These are phyloP conservation scores for Neopestalotiopsis clavispora DNA, from an alignment of 2,329 filamentous ascomycete genomes.

Conservation along the genomic window DNA sequence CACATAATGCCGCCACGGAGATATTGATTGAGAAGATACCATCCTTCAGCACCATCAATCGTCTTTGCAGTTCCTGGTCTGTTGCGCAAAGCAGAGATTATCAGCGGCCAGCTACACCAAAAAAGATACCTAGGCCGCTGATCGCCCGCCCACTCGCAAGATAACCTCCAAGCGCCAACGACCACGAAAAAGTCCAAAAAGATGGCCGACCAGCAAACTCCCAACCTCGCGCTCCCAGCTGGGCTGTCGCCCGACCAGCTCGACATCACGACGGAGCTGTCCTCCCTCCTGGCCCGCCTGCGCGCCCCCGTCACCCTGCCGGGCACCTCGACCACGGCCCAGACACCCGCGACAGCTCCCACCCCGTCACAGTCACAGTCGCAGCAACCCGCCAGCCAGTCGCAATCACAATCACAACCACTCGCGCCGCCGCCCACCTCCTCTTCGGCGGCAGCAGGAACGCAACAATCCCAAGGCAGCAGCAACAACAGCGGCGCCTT, in stretches of 20 bases:
- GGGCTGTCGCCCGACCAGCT: conserved; percentile 82
- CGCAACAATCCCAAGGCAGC: conserved; percentile 29
- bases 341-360: conserved; percentile 37
- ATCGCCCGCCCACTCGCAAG: neutral
- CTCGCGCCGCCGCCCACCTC: conserved; percentile 20
- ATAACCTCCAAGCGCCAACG: neutral
- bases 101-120: no score
- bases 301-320: conserved; percentile 51
- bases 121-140: no score
- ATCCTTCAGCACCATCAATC: no score
- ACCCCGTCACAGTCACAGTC: conserved; percentile 32
- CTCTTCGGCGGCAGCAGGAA: conserved; percentile 29
- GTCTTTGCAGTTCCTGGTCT: no score
- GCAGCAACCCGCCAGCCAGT: neutral
- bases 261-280: conserved; percentile 83
- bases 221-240: conserved; percentile 56
- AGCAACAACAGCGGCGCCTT: conserved; percentile 29
- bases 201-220: conserved; percentile 21
- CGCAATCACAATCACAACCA: conserved; percentile 21
- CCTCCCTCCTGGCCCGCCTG: conserved; percentile 77
- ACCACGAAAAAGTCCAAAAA: neutral
- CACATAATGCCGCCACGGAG: no score
- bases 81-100: no score
- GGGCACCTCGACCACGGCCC: conserved; percentile 34
- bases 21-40: no score